phyloP scores from a whole-genome alignment of 2,329 filamentous ascomycete species.

The Hortaea werneckii region DNA sequence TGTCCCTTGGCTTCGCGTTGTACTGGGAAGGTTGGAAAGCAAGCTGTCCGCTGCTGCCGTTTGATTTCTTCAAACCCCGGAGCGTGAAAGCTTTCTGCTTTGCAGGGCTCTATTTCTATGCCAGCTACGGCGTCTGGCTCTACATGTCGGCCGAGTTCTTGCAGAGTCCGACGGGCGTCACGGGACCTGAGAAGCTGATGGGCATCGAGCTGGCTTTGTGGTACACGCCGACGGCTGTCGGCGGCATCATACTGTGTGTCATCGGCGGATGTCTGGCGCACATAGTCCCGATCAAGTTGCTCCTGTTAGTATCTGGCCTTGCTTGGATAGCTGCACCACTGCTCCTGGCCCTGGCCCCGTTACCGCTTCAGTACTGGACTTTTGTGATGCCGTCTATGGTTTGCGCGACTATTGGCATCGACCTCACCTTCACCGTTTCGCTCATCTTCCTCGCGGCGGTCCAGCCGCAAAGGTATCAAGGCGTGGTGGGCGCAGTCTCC shows the following conservation, averaged over 20 bases:
- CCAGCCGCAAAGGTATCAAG: constrained; percentile 25
- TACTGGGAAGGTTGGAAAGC: constrained; percentile 27
- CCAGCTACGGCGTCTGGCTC: constrained; percentile 25
- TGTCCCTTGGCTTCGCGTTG: constrained; percentile 18
- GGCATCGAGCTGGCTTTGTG: constrained; percentile 24
- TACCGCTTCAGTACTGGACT: constrained; percentile 25
- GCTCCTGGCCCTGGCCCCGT: constrained; percentile 22
- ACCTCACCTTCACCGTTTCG: constrained; percentile 27
- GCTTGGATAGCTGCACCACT: constrained; percentile 28
- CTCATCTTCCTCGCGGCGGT: constrained; percentile 23
- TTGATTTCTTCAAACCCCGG: constrained; percentile 25
- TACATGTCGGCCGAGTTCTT: constrained; percentile 22
- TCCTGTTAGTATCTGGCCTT: constrained; percentile 22
- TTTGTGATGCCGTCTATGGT: constrained; percentile 28
- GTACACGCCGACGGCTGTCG: constrained; percentile 26
- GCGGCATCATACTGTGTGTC: constrained; percentile 24
- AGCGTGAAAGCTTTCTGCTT: constrained; percentile 24
- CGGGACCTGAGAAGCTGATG: constrained; percentile 11
- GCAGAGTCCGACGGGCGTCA: constrained; percentile 10
- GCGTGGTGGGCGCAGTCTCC: constrained; percentile 25
- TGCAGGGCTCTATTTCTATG: constrained; percentile 27
- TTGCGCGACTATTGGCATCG: constrained; percentile 26
- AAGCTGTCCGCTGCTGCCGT: constrained; percentile 24
- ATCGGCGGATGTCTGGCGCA: constrained; percentile 22
- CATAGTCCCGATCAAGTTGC: constrained; percentile 18